Evolutionary conservation across 345 rosid genomes (phyloP).

Genomic region (Corchorus olitorius): DNA sequence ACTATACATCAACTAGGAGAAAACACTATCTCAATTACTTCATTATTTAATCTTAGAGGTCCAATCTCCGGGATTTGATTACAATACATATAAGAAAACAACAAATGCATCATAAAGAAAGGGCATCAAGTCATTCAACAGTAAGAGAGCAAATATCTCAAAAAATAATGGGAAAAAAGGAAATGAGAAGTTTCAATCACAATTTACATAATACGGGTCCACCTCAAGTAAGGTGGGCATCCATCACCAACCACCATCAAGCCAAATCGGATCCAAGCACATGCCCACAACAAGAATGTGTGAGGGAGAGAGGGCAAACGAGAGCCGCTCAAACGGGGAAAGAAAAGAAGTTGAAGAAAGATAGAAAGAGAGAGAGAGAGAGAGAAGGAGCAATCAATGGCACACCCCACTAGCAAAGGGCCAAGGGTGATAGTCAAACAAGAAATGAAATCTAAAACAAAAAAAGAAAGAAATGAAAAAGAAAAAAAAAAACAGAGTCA

Average conservation of each 20-base stretch:
- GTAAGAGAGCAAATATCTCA: slow-evolving; percentile 14
- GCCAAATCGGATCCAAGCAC: slow-evolving; percentile 38
- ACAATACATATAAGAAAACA: slow-evolving; percentile 1
- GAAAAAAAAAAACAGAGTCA: slow-evolving; percentile 22
- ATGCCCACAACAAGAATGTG: slow-evolving; percentile 27
- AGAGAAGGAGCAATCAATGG: slow-evolving; percentile 47
- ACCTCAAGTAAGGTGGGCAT: slow-evolving; percentile 32
- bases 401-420: slow-evolving; percentile 46
- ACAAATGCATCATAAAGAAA: slow-evolving; percentile 6
- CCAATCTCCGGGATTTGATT: neutral
- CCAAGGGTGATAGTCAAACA: slow-evolving; percentile 46
- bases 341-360: slow-evolving; percentile 20
- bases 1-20: neutral
- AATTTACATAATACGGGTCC: slow-evolving; percentile 28
- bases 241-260: slow-evolving; percentile 46
- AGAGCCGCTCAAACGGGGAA: slow-evolving; percentile 29
- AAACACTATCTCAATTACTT: neutral
- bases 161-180: slow-evolving; percentile 1
- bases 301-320: slow-evolving; percentile 21
- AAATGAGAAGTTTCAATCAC: slow-evolving; percentile 4
- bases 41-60: neutral
- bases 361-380: slow-evolving; percentile 6
- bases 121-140: slow-evolving; percentile 14
- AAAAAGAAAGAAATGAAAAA: neutral
- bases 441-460: slow-evolving; percentile 37